Evolutionary conservation across 2,329 filamentous ascomycete genomes (phyloP).

Genomic region (Chaetomiaceae sp.): DNA sequence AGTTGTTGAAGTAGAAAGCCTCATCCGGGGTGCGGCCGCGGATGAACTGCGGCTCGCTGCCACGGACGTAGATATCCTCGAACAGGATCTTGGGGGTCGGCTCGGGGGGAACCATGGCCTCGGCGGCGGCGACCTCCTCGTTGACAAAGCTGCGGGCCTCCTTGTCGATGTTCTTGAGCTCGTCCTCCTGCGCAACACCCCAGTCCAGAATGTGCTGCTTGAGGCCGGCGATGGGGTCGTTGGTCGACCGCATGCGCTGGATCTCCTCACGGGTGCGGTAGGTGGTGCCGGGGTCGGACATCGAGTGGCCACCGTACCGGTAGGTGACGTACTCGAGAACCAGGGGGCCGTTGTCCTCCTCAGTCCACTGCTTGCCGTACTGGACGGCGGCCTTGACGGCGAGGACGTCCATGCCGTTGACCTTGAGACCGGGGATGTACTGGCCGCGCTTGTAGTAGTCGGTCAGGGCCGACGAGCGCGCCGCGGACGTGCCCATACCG

Average conservation of each 20-base stretch:
- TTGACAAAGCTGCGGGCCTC: conserved; percentile 80
- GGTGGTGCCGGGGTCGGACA: conserved; percentile 98
- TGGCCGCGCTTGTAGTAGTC: conserved; percentile 99
- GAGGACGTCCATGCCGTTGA: conserved; percentile 99
- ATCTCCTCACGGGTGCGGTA: conserved; percentile 99
- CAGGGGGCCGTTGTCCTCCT: conserved; percentile 80
- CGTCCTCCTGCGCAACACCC: conserved; percentile 84
- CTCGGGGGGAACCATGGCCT: conserved; percentile 80
- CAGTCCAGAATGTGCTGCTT: conserved; percentile 98
- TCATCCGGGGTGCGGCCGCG: conserved; percentile 85
- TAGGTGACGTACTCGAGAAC: conserved; percentile 99
- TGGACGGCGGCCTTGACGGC: conserved; percentile 94
- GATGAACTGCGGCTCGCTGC: conserved; percentile 82
- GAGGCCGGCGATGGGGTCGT: conserved; percentile 95
- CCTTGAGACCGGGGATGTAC: conserved; percentile 98
- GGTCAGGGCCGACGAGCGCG: conserved; percentile 89
- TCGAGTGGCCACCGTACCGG: conserved; percentile 98
- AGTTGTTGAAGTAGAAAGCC: conserved; percentile 76
- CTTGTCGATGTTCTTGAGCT: conserved; percentile 96
- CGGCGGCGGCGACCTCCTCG: conserved; percentile 82
- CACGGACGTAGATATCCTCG: conserved; percentile 93
- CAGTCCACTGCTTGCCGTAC: conserved; percentile 86
- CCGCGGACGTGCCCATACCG: conserved; percentile 96
- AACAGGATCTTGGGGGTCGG: conserved; percentile 76
- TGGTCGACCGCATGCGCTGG: conserved; percentile 97